Conservation (phyloP, 352 stramenopile genomes). For the Phytophthora parvispora region DNA sequence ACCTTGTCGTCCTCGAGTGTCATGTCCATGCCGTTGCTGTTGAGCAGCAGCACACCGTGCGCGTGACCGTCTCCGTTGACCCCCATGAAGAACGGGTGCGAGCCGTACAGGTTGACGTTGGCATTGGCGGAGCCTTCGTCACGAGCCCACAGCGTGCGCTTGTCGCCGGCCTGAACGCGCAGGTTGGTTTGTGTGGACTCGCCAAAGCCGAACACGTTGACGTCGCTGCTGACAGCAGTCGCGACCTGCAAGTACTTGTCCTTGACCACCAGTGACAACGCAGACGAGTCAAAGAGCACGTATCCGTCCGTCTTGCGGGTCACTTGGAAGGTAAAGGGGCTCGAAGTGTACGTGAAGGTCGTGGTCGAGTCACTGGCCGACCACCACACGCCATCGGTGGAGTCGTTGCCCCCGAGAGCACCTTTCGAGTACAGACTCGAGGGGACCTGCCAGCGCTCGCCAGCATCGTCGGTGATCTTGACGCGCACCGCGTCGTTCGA, state of each 20-base stretch:
- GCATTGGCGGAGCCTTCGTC: conserved; percentile 42
- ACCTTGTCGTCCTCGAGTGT: conserved; percentile 45
- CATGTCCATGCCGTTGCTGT: conserved; percentile 79
- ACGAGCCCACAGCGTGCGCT: conserved; percentile 59
- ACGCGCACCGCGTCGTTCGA: conserved; percentile 48
- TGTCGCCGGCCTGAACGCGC: conserved; percentile 56
- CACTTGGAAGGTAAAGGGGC: conserved; percentile 53
- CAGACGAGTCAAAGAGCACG: conserved; percentile 53
- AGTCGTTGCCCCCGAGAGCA: conserved; percentile 21
- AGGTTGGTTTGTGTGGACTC: conserved; percentile 47
- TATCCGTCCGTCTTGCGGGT: conserved; percentile 46
- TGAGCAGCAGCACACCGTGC: conserved; percentile 65
- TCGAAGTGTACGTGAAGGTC: conserved; percentile 47
- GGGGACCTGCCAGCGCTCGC: conserved; percentile 62
- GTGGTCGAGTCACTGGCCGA: too few relatives aligned
- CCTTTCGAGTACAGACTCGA: conserved; percentile 42
- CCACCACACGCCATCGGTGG: too few relatives aligned
- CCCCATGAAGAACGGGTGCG: conserved; percentile 68
- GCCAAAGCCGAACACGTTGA: conserved; percentile 50
- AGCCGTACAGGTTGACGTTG: conserved; percentile 68
- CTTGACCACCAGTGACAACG: conserved; percentile 47
- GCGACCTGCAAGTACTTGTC: conserved; percentile 55
- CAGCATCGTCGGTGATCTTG: conserved; percentile 65
- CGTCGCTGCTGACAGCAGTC: conserved; percentile 29
- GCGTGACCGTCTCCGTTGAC: conserved; percentile 49